These are phyloP conservation scores for Candida saitoana DNA, from an alignment of 805 yeast genomes.

Conservation along the genomic window DNA sequence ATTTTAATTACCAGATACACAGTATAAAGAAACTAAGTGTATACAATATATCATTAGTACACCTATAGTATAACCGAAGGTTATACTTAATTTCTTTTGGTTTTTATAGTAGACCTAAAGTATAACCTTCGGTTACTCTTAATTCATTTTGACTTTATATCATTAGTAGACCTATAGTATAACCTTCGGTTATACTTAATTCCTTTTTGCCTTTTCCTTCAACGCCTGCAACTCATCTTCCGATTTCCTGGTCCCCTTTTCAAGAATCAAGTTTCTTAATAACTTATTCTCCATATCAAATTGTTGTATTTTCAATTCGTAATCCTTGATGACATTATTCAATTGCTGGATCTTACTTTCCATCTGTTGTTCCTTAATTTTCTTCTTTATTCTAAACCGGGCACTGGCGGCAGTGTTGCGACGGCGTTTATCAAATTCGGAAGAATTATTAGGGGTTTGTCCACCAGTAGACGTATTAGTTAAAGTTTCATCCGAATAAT, in stretches of 20 bases:
- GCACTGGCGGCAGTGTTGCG: slow-evolving; percentile 67
- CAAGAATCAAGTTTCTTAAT: slow-evolving; percentile 49
- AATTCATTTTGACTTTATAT: too few relatives aligned
- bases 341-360: slow-evolving; percentile 43
- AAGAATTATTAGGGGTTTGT: slow-evolving; percentile 5
- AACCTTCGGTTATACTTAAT: too few relatives aligned
- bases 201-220: slow-evolving; percentile 23
- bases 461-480: slow-evolving; percentile 1
- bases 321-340: slow-evolving; percentile 40
- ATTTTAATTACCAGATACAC: too few relatives aligned
- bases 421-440: slow-evolving; percentile 47
- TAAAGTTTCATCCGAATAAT: slow-evolving; percentile 3
- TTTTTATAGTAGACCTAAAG: too few relatives aligned
- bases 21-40: too few relatives aligned
- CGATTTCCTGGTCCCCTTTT: slow-evolving; percentile 43
- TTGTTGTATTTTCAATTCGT: slow-evolving; percentile 46
- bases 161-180: too few relatives aligned
- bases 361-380: slow-evolving; percentile 56
- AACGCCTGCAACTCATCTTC: slow-evolving; percentile 35
- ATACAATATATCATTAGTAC: too few relatives aligned
- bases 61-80: too few relatives aligned
- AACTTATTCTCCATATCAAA: slow-evolving; percentile 62
- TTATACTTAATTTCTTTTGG: slow-evolving; percentile 10
- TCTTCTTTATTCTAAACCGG: slow-evolving; percentile 59
- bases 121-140: too few relatives aligned